Conservation (phyloP, 345 rosid genomes). For the Pugionium dolabratum region DNA sequence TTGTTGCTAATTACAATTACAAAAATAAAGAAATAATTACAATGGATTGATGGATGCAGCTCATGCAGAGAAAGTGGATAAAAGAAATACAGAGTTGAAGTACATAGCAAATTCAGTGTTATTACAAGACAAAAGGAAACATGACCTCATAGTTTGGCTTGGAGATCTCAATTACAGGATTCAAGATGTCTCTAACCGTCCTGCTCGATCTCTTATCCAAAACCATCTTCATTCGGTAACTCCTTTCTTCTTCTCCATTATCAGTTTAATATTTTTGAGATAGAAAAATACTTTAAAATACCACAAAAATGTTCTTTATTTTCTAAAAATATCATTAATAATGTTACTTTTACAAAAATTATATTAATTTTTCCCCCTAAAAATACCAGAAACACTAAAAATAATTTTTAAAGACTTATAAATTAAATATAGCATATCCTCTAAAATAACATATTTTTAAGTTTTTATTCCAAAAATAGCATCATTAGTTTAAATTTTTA, state of each 20-base stretch:
- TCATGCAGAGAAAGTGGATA: constrained; percentile 36
- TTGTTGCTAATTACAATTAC: not conserved
- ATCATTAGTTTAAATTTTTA: no score
- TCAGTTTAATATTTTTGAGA: not conserved
- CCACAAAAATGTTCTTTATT: no score
- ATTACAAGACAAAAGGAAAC: constrained; percentile 46
- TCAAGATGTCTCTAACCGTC: constrained; percentile 51
- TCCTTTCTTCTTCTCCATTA: not conserved
- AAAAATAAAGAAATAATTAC: no score
- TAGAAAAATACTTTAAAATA: no score
- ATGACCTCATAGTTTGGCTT: constrained; percentile 60
- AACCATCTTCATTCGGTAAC: constrained; percentile 55
- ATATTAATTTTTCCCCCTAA: no score
- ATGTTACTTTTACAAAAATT: no score
- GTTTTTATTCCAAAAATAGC: no score
- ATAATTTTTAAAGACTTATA: no score
- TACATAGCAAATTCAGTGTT: constrained; percentile 54
- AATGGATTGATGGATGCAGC: constrained; percentile 19
- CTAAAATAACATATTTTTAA: no score
- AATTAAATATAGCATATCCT: no score
- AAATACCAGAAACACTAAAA: no score
- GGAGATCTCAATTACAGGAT: constrained; percentile 75
- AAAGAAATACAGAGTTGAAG: constrained; percentile 38
- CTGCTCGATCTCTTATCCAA: constrained; percentile 54
- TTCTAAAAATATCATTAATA: no score